These are phyloP conservation scores for Cornus controversa DNA, from an alignment of 148 eudicot genomes.

Conservation along the genomic window DNA sequence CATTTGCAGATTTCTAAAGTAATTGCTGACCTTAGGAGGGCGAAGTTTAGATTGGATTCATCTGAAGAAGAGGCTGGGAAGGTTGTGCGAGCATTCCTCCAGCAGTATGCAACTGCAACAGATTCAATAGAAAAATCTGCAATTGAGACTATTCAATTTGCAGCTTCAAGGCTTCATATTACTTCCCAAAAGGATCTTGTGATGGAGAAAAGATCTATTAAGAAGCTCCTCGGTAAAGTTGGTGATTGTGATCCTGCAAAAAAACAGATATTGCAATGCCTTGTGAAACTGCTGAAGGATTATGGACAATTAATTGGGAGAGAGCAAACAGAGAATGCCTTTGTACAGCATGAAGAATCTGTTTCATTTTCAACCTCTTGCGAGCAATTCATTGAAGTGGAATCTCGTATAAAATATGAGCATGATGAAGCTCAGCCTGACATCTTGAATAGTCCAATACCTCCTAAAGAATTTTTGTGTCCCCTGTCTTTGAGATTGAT, in stretches of 20 bases:
- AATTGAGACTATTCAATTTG: slow-evolving; percentile 26
- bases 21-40: not conserved
- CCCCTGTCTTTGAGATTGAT: slow-evolving; percentile 65
- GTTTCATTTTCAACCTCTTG: slow-evolving; percentile 19
- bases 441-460: slow-evolving; percentile 21
- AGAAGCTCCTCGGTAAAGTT: slow-evolving; percentile 28
- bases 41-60: slow-evolving; percentile 34
- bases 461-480: slow-evolving; percentile 73
- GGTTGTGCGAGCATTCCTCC: slow-evolving; percentile 26
- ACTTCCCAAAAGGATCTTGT: slow-evolving; percentile 39
- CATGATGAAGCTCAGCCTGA: slow-evolving; percentile 25
- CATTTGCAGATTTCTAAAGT: no score
- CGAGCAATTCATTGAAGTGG: slow-evolving; percentile 17
- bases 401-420: slow-evolving; percentile 17
- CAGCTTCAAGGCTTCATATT: slow-evolving; percentile 31
- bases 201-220: slow-evolving; percentile 45
- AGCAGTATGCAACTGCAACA: slow-evolving; percentile 27
- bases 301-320: slow-evolving; percentile 23
- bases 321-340: slow-evolving; percentile 27
- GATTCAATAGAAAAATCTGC: slow-evolving; percentile 29
- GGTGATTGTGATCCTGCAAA: slow-evolving; percentile 23
- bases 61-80: slow-evolving; percentile 45
- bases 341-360: slow-evolving; percentile 19
- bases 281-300: slow-evolving; percentile 29
- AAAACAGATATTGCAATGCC: slow-evolving; percentile 28